Evolutionary conservation across 2,329 filamentous ascomycete species (phyloP).

Genomic region (Ceratocystis harringtonii): DNA sequence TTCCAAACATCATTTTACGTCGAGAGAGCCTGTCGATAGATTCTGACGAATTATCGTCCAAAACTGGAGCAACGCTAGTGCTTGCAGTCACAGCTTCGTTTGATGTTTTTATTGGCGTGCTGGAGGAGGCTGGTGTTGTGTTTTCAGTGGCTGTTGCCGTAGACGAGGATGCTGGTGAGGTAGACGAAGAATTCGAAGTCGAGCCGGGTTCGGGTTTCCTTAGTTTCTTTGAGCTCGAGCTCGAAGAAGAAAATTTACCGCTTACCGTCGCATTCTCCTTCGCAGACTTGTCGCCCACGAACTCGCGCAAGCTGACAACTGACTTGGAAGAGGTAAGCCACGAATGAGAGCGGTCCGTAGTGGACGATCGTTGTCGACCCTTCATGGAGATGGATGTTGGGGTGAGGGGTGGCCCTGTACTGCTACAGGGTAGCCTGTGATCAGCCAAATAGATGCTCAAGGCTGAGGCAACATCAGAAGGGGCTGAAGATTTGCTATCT

Average conservation of each 20-base stretch:
- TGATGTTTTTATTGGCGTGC: background rate
- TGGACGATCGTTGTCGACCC: conserved; percentile 30
- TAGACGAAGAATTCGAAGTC: background rate
- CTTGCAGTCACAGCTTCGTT: background rate
- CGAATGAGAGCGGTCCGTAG: conserved; percentile 36
- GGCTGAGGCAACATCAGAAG: conserved; percentile 14
- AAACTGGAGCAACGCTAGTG: conserved; percentile 2
- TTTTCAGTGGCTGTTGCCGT: background rate
- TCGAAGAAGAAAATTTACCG: conserved; percentile 3
- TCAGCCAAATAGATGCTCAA: conserved; percentile 1
- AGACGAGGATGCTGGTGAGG: conserved; percentile 1
- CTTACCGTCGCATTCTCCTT: conserved; percentile 18
- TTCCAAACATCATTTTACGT: conserved; percentile 16
- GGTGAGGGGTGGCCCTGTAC: conserved; percentile 5
- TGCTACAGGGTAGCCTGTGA: conserved; percentile 2
- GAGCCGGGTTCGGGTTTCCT: conserved; percentile 1
- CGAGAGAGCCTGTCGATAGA: conserved; percentile 10
- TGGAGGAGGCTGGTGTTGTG: background rate
- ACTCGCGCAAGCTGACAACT: conserved; percentile 25
- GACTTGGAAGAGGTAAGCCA: conserved; percentile 38
- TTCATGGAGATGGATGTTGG: conserved; percentile 20
- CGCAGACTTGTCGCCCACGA: conserved; percentile 18
- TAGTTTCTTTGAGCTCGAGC: conserved; percentile 9
- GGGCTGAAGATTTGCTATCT: conserved; percentile 4
- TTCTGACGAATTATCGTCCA: conserved; percentile 10